A percentile compares a stretch with the other conserved stretches of the same genome.
Conservation (phyloP, 176 grass and related monocot species). For the Hyparrhenia diplandra region DNA sequence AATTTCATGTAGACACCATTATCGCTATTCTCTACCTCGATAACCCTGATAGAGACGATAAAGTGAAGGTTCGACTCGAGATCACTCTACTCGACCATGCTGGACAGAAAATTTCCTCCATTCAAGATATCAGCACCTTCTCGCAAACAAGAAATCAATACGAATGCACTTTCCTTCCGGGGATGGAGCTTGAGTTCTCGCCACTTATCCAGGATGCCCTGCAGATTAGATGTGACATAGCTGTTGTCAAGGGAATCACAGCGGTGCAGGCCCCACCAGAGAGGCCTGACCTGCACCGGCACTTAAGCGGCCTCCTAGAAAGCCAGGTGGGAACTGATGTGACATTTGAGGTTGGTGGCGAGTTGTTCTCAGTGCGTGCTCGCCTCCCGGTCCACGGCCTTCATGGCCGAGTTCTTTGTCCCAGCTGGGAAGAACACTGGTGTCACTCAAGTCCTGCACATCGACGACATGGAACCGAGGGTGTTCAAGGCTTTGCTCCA, state of each 20-base stretch:
- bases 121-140: too few species aligned
- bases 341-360: conserved; percentile 21
- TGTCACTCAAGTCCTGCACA: neutral
- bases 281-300: too few species aligned
- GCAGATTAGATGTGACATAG: too few species aligned
- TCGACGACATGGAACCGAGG: conserved; percentile 25
- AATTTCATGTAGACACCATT: neutral
- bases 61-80: neutral
- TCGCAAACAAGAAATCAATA: too few species aligned
- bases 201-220: too few species aligned
- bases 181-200: too few species aligned
- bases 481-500: conserved; percentile 41
- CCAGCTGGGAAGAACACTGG: neutral
- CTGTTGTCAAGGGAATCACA: neutral
- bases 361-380: conserved; percentile 19
- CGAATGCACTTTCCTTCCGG: too few species aligned
- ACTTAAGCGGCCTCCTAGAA: too few species aligned
- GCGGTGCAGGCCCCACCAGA: neutral
- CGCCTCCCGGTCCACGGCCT: conserved; percentile 28
- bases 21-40: neutral
- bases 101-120: too few species aligned
- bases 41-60: neutral
- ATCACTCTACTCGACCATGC: too few species aligned
- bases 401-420: conserved; percentile 13
- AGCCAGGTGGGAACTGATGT: conserved; percentile 4